Evolutionary conservation across 352 stramenopile genomes (phyloP), one percentile per base, ranked within the genome.

Genomic region (Globisporangium rhizosaccharum): DNA sequence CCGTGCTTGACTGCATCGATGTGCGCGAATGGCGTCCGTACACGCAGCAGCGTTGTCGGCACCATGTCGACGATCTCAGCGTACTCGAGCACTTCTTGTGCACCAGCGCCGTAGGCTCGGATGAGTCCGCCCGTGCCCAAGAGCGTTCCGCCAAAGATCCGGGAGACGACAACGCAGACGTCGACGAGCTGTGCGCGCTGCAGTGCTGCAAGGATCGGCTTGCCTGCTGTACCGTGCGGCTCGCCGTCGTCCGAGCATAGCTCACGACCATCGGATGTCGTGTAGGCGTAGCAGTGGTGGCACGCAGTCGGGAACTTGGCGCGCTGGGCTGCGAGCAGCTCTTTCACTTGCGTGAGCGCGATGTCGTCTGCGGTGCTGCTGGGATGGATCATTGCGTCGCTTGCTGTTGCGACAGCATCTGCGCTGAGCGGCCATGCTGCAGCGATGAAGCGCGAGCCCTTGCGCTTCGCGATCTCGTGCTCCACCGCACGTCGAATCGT

Each of bases 361-460:
- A 37, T 50, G 33, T 75, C 56, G n/a, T 48, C 63, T 3, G 0
- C 44, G 2, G 0, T 36, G n/a, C 42, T 37, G 46, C 17, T n/a
- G 23, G 47, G 8, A 5, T 44, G 8, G 25, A 3, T 3, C n/a
- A 25, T 3, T 3, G 47, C 47, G 30, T 37, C 65, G 18, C 47
- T 42, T 6, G 47, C 33, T 11, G 30, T 25, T 51, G n/a, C 28
- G 14, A 9, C 17, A 18, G 37, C 52, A 12, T 64, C 52, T 17
- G 20, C 25, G 23, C 26, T 47, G 0, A 91, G 59, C 26, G 83
- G 83, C 71, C 72, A 87, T 33, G 70, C 77, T 5, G 76, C 79
- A 8, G 78, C 71, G 62, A 91, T 90, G 70, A 92, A 92, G 58
- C 83, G 81, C 44, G 83, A 92, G 57, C 79, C 78, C 66, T 90